Evolutionary conservation across 2,329 filamentous ascomycete species (phyloP).

Genomic region (Pochonia chlamydosporia): DNA sequence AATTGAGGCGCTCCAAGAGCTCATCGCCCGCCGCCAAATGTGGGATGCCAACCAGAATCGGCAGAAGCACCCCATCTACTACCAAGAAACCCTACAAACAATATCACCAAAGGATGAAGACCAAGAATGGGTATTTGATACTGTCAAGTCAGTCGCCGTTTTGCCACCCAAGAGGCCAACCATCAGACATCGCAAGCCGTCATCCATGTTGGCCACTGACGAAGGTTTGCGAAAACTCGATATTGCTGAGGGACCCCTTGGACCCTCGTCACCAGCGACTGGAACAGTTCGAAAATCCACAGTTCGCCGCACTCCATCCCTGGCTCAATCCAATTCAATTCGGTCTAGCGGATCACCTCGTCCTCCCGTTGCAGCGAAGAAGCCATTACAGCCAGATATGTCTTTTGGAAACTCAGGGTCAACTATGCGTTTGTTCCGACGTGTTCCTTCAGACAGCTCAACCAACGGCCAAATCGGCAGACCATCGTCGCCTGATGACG

Average conservation of each 20-base stretch:
- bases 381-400: constrained; percentile 81
- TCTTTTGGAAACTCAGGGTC: constrained; percentile 92
- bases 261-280: constrained; percentile 46
- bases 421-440: constrained; percentile 84
- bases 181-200: constrained; percentile 48
- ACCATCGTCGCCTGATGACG: constrained; percentile 31
- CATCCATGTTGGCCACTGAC: constrained; percentile 52
- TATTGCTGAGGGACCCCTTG: constrained; percentile 54
- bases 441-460: constrained; percentile 68
- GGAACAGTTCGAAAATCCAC: constrained; percentile 58
- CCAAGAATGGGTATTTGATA: constrained; percentile 95
- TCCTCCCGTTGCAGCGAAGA: constrained; percentile 49
- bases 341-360: constrained; percentile 37
- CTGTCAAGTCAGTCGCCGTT: constrained; percentile 64
- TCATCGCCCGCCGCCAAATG: constrained; percentile 76
- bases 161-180: constrained; percentile 44
- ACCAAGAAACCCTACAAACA: constrained; percentile 82
- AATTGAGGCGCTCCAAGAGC: constrained; percentile 78
- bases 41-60: constrained; percentile 71
- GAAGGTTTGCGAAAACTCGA: constrained; percentile 56
- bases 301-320: constrained; percentile 40
- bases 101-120: constrained; percentile 62
- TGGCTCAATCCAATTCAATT: constrained; percentile 27
- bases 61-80: constrained; percentile 72
- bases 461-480: constrained; percentile 33